A percentile compares a stretch with the other conserved stretches of the same genome.
Conservation (phyloP, 768 basidiomycete species). For the Lactarius tabidus region DNA sequence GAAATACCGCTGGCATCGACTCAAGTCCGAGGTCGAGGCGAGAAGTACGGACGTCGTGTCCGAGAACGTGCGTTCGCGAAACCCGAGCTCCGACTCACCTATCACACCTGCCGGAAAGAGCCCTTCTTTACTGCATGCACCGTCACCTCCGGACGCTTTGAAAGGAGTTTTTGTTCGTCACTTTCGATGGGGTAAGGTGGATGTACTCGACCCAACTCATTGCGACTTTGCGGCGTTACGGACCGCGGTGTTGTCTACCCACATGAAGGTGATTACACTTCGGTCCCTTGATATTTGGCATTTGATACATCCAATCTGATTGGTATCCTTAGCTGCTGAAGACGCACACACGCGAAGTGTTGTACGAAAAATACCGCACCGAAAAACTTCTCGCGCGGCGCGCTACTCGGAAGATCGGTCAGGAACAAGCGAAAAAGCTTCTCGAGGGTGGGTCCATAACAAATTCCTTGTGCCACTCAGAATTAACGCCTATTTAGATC, state of each 20-base stretch:
- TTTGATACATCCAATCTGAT: neutral
- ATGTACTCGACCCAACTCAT: constrained; percentile 80
- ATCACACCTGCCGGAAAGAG: constrained; percentile 26
- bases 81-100: constrained; percentile 34
- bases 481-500: constrained; percentile 9
- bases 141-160: constrained; percentile 61
- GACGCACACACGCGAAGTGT: constrained; percentile 76
- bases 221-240: constrained; percentile 86
- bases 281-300: neutral
- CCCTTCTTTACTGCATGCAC: constrained; percentile 39
- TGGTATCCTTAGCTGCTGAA: constrained; percentile 60
- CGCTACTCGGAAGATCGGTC: constrained; percentile 73
- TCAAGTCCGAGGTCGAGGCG: constrained; percentile 30
- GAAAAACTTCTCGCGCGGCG: constrained; percentile 86
- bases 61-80: constrained; percentile 41
- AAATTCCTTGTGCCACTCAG: neutral
- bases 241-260: constrained; percentile 78
- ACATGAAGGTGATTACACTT: constrained; percentile 62
- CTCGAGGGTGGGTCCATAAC: constrained; percentile 54
- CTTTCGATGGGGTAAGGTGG: constrained; percentile 86
- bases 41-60: constrained; percentile 32
- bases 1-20: constrained; percentile 40
- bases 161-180: constrained; percentile 72
- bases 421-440: constrained; percentile 67
- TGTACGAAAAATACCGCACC: constrained; percentile 92